Evolutionary conservation across 805 yeast genomes (phyloP).

Genomic region (Lipomyces spencermartinsiae): DNA sequence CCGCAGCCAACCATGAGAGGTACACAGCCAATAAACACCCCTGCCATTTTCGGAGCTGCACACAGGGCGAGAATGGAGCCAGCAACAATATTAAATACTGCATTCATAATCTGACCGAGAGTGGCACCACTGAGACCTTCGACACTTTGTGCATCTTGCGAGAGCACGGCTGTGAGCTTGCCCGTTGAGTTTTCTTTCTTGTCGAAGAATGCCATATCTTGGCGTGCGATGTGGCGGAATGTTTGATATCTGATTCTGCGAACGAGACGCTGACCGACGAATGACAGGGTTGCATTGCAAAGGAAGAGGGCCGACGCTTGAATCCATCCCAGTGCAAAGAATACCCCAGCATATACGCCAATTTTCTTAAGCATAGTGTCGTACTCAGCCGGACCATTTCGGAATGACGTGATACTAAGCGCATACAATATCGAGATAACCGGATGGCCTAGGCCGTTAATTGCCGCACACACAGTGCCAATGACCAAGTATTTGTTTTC

Average conservation of each 20-base stretch:
- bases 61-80: conserved; percentile 49
- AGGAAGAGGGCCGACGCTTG: conserved; percentile 2
- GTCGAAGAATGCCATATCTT: conserved; percentile 50
- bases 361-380: conserved; percentile 43
- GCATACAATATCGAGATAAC: conserved; percentile 20
- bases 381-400: conserved; percentile 12
- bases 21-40: conserved; percentile 50
- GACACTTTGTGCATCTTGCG: conserved; percentile 44
- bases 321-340: conserved; percentile 25
- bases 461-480: conserved; percentile 18
- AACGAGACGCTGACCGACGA: conserved; percentile 46
- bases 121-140: conserved; percentile 49
- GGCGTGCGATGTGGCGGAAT: conserved; percentile 47
- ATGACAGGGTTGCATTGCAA: conserved; percentile 16
- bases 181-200: conserved; percentile 49
- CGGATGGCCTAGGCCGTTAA: conserved; percentile 27
- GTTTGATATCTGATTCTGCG: conserved; percentile 45
- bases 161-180: conserved; percentile 48
- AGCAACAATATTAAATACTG: conserved; percentile 48
- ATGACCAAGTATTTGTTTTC: conserved; percentile 13
- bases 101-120: conserved; percentile 48
- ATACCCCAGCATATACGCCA: conserved; percentile 20
- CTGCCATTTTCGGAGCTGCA: conserved; percentile 49
- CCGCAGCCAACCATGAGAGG: conserved; percentile 50
- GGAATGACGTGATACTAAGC: conserved; percentile 17